These are phyloP conservation scores for Xerocomus potaroensis DNA, from an alignment of 768 basidiomycete genomes.

Conservation along the genomic window DNA sequence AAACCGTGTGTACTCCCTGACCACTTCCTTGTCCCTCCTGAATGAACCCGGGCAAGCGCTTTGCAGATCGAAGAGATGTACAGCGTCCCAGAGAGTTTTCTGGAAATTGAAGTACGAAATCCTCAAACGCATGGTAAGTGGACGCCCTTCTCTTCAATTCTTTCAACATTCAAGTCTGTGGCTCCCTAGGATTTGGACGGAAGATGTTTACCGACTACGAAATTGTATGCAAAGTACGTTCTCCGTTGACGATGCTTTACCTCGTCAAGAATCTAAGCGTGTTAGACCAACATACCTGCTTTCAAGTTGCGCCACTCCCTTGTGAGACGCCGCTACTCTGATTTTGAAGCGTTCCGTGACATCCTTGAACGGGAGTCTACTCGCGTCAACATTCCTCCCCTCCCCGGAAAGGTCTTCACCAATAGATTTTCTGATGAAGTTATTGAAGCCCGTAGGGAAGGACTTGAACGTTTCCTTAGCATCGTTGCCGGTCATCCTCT, in stretches of 20 bases:
- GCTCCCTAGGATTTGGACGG: conserved; percentile 69
- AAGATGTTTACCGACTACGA: conserved; percentile 99
- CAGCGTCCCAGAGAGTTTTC: conserved; percentile 91
- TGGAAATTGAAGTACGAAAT: conserved; percentile 96
- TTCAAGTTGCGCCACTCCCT: conserved; percentile 95
- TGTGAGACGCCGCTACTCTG: conserved; percentile 84
- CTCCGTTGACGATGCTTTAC: not conserved
- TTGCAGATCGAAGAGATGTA: conserved; percentile 96
- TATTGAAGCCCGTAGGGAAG: conserved; percentile 88
- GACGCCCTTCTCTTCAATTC: not conserved
- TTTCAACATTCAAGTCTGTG: not conserved
- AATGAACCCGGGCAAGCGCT: conserved; percentile 33
- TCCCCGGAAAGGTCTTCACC: conserved; percentile 98
- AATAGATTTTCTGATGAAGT: conserved; percentile 98
- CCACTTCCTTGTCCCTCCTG: conserved; percentile 12
- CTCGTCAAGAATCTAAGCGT: conserved; percentile 2
- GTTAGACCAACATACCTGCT: conserved; percentile 95
- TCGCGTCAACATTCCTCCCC: conserved; percentile 93
- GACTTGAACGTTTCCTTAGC: conserved; percentile 90
- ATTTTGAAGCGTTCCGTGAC: conserved; percentile 96
- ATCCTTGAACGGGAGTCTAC: conserved; percentile 96
- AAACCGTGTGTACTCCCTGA: conserved; percentile 42
- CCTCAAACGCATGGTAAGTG: conserved; percentile 88
- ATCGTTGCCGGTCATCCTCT: conserved; percentile 97
- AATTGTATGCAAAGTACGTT: conserved; percentile 85